Conservation (phyloP, 176 grass and related monocot genomes). For the Hsuehochloa calcarea region DNA sequence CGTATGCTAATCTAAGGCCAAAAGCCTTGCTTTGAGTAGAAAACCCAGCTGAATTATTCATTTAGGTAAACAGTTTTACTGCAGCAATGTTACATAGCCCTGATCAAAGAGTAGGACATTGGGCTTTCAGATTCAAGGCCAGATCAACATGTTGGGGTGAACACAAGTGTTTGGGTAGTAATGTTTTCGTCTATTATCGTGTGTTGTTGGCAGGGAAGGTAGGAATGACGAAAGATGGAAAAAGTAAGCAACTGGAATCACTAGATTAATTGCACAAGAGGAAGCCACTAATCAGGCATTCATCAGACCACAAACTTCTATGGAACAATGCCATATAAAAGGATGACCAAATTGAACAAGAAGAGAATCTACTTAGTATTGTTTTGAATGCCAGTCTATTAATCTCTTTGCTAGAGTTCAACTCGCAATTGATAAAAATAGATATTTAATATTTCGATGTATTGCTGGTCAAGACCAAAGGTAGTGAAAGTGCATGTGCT, state of each 20-base stretch:
- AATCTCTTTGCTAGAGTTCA: constrained; percentile 3
- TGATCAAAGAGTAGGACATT: not conserved
- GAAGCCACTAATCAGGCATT: not conserved
- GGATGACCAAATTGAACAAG: not conserved
- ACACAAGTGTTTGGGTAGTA: not conserved
- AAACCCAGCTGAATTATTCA: not conserved
- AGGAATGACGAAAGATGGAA: not conserved
- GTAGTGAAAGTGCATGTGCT: not conserved
- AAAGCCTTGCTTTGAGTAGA: not conserved
- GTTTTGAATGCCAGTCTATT: not conserved
- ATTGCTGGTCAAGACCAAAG: not conserved
- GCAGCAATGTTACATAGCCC: not conserved
- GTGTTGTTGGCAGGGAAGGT: not conserved
- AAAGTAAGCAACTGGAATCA: not conserved
- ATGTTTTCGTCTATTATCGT: not conserved
- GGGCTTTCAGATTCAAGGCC: not conserved
- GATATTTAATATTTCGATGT: not conserved
- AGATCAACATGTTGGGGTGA: not conserved
- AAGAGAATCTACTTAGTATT: not conserved
- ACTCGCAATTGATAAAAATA: not conserved
- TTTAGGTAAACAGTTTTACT: not conserved
- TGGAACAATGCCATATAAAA: not conserved
- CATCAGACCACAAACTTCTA: not conserved
- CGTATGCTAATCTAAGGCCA: not conserved
- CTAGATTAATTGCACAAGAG: not conserved